A percentile compares a stretch with the other conserved stretches of the same genome.
phyloP scores from a whole-genome alignment of 1,139 yeast genomes.

The Yamadazyma epiphylla region DNA sequence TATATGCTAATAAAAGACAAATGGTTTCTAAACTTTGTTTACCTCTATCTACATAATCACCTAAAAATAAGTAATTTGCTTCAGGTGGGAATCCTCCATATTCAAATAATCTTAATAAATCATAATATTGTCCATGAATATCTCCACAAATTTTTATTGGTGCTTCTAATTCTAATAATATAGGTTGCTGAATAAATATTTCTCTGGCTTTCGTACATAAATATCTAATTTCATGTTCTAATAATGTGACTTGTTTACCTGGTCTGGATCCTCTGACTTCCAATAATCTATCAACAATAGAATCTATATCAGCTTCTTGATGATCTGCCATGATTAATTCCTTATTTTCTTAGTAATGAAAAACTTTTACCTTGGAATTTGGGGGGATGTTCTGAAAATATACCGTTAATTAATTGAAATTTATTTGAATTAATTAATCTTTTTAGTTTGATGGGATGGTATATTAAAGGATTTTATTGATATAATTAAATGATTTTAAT shows the following conservation, averaged over 20 bases:
- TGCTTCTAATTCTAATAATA: conserved; percentile 90
- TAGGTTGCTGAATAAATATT: conserved; percentile 96
- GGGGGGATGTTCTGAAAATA: neutral
- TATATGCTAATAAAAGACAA: conserved; percentile 87
- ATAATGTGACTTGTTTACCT: conserved; percentile 91
- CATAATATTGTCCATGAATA: conserved; percentile 97
- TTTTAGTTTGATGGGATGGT: too few relatives aligned
- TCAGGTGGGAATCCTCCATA: conserved; percentile 99
- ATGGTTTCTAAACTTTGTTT: conserved; percentile 94
- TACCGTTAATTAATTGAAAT: neutral
- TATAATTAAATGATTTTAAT: neutral
- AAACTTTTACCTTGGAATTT: neutral
- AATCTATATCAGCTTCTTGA: conserved; percentile 93
- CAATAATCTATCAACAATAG: conserved; percentile 91
- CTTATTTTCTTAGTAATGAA: neutral
- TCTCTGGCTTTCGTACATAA: conserved; percentile 97
- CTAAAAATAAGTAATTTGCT: conserved; percentile 89
- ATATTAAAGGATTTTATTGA: too few relatives aligned
- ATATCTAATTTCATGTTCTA: conserved; percentile 91
- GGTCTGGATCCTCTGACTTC: conserved; percentile 99
- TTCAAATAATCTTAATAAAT: conserved; percentile 88
- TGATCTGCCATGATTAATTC: conserved; percentile 42
- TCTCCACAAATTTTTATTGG: conserved; percentile 95
- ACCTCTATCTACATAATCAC: conserved; percentile 98
- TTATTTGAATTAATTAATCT: too few relatives aligned